Evolutionary conservation across 352 stramenopile genomes (phyloP).

Genomic region (Globisporangium viniferum): DNA sequence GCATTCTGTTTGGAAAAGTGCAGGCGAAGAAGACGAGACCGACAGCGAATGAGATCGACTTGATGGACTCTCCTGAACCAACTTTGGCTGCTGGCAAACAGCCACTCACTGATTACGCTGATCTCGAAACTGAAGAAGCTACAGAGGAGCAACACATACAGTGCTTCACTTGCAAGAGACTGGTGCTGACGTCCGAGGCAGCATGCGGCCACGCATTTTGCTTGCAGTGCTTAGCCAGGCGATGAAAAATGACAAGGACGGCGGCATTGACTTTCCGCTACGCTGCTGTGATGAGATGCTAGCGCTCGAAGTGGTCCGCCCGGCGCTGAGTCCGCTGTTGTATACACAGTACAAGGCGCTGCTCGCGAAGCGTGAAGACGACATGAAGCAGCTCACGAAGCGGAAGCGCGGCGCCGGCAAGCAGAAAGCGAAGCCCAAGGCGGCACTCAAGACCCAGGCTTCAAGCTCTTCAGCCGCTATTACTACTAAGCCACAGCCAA

Average conservation of each 20-base stretch:
- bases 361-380: slow-evolving; percentile 19
- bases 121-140: background rate
- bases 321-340: slow-evolving; percentile 20
- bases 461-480: background rate
- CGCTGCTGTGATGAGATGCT: slow-evolving; percentile 37
- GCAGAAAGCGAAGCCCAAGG: slow-evolving; percentile 9
- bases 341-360: slow-evolving; percentile 35
- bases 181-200: slow-evolving; percentile 7
- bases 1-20: background rate
- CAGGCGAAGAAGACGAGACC: background rate
- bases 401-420: slow-evolving; percentile 9
- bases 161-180: slow-evolving; percentile 6
- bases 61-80: background rate
- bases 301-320: slow-evolving; percentile 29
- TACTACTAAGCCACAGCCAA: background rate
- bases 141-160: background rate
- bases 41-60: slow-evolving; percentile 8
- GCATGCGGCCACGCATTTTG: slow-evolving; percentile 32
- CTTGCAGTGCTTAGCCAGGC: slow-evolving; percentile 28
- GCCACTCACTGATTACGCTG: background rate
- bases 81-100: too few relatives aligned
- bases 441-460: background rate
- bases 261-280: slow-evolving; percentile 23
- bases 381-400: background rate
- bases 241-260: slow-evolving; percentile 26